A percentile compares a stretch with the other conserved stretches of the same genome.
Evolutionary conservation across 495 filamentous ascomycete species (phyloP).

Genomic region (Podospora australis): DNA sequence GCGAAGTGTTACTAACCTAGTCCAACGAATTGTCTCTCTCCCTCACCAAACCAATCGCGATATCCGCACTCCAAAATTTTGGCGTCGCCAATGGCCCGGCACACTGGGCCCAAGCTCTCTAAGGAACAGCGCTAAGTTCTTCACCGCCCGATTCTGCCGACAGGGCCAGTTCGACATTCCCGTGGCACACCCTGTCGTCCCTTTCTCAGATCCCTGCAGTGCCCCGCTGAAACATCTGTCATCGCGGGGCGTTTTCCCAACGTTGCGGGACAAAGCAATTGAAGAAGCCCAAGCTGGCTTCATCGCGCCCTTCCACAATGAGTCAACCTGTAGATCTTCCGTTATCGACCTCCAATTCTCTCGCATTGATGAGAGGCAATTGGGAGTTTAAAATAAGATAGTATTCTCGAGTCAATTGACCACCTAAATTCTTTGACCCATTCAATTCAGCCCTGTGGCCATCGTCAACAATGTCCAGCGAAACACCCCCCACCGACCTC

Average conservation of each 20-base stretch:
- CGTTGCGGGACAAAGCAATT: constrained; percentile 9
- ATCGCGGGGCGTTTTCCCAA: constrained; percentile 16
- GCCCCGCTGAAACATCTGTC: constrained; percentile 15
- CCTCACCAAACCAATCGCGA: not conserved
- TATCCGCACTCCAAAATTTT: constrained; percentile 23
- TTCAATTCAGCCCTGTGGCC: not conserved
- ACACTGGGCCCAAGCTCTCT: not conserved
- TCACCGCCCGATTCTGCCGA: constrained; percentile 26
- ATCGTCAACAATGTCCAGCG: not conserved
- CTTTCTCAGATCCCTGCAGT: constrained; percentile 15
- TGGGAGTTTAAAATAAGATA: too few relatives aligned
- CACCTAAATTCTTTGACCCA: not conserved
- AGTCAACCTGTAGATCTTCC: too few relatives aligned
- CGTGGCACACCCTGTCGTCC: not conserved
- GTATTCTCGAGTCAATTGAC: not conserved
- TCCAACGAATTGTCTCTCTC: constrained; percentile 1
- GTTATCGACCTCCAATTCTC: too few relatives aligned
- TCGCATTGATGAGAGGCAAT: too few relatives aligned
- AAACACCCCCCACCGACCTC: constrained; percentile 13
- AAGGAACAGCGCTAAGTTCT: not conserved
- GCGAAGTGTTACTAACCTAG: constrained; percentile 4
- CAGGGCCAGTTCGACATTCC: not conserved
- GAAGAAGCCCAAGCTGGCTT: not conserved
- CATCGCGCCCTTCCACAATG: constrained; percentile 11
- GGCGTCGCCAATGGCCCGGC: constrained; percentile 17